Evolutionary conservation across 306 rosid genomes (phyloP), one percentile per base, ranked within the genome.

Genomic region (Argentina anserina): DNA sequence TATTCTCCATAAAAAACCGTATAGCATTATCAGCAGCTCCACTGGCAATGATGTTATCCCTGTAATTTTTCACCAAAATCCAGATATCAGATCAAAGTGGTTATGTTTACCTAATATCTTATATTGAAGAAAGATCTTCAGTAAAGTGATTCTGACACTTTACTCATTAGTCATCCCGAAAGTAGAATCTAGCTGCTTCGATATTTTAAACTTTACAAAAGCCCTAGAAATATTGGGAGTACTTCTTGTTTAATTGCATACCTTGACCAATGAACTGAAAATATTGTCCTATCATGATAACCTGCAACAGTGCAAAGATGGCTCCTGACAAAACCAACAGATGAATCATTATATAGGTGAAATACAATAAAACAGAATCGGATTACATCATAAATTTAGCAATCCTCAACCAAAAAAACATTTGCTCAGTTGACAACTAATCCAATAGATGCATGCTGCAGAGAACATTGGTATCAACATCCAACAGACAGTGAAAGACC

Each of bases 231-330:
- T 56, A 15, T 29, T 21, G 26, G 71, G 65, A 26, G 26, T 50
- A 56, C 61, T 70, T 36, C 39, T 60, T 33, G 72, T 55, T 41
- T 47, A 34, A 76, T 61, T 82, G 92, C 96, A 76, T 85, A 94
- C 99, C 99, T 91, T 42, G 97, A 91, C 97, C 99, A 94, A 74
- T 94, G 90, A 76, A 88, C 93, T n/a, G 99, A 91, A 83, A 91
- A 94, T 74, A 94, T 79, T 64, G 99, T 94, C 83, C 99, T 94
- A 65, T 90, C 99, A 80, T 94, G 99, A 85, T 87, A 88, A 72
- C 97, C 99, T 15, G 96, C 47, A 76, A 94, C 92, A 70, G 96
- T 91, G 83, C 96, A 88, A 77, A 78, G 64, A 86, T 94, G 99
- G 68, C 82, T 88, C 97, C 97, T 91, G 92, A 86, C 79, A 82